Evolutionary conservation across 1,139 yeast genomes (phyloP).

Genomic region (Geotrichum bryndzae): DNA sequence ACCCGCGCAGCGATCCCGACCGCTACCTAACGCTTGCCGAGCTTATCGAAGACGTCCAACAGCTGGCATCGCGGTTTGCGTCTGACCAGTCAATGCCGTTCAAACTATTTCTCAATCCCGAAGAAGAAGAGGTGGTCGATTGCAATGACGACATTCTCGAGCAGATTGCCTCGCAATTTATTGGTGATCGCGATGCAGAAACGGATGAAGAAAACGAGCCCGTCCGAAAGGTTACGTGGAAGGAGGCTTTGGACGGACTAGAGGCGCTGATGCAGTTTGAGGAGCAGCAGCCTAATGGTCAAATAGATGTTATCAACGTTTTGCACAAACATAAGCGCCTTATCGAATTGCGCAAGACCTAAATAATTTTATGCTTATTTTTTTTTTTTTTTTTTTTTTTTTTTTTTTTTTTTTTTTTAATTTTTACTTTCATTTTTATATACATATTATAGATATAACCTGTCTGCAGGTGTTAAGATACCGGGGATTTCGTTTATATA

Average conservation of each 20-base stretch:
- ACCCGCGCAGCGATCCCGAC: background rate
- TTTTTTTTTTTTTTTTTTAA: too few relatives aligned
- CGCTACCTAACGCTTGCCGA: conserved; percentile 1
- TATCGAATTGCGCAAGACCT: conserved; percentile 12
- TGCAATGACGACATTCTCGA: conserved; percentile 16
- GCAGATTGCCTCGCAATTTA: conserved; percentile 17
- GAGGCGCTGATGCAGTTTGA: conserved; percentile 14
- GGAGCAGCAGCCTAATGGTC: conserved; percentile 15
- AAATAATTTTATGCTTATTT: background rate
- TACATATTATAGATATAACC: too few relatives aligned
- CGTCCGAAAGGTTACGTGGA: conserved; percentile 11
- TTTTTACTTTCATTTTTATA: too few relatives aligned
- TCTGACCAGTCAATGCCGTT: conserved; percentile 16
- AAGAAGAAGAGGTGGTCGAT: conserved; percentile 14
- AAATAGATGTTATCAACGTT: conserved; percentile 12
- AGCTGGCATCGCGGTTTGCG: conserved; percentile 9
- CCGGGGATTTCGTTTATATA: too few relatives aligned
- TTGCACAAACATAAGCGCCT: conserved; percentile 13
- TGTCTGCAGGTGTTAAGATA: too few relatives aligned
- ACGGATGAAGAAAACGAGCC: conserved; percentile 15
- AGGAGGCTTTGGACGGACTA: conserved; percentile 14
- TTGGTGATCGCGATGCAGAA: conserved; percentile 15
- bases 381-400: too few relatives aligned
- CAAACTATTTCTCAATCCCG: conserved; percentile 13
- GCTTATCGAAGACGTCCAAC: conserved; percentile 14